Percentiles rank a stretch among this genome's conserved stretches.
Conservation (phyloP, 257 asterid genomes). For the Solanum tacnaense region DNA sequence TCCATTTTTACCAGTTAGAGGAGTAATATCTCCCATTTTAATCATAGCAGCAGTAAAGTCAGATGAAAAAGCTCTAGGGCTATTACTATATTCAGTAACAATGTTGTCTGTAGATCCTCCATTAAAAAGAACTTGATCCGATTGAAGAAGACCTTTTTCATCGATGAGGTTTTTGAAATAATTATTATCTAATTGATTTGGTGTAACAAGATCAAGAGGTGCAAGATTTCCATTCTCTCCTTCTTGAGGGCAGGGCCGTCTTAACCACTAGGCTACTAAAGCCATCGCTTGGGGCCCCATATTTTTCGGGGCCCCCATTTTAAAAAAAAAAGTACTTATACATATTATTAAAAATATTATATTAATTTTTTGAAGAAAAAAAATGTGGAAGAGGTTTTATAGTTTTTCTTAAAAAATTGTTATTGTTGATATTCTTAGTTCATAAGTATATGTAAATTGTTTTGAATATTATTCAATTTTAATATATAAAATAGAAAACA, state of each 20-base stretch:
- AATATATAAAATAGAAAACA: no score
- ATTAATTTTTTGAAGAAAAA: no score
- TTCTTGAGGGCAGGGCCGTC: not conserved
- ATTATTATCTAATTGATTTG: slow-evolving; percentile 32
- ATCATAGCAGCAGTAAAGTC: slow-evolving; percentile 32
- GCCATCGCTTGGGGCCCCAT: no score
- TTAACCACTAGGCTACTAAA: no score
- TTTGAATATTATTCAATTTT: no score
- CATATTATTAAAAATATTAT: no score
- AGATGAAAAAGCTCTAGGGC: slow-evolving; percentile 3
- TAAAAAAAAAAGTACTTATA: no score
- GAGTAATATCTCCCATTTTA: slow-evolving; percentile 31
- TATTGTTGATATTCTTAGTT: no score
- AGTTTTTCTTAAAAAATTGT: no score
- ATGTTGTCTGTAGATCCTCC: not conserved
- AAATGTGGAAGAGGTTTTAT: no score
- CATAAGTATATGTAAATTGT: no score
- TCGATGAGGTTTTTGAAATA: slow-evolving; percentile 20
- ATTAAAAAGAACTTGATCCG: slow-evolving; percentile 16
- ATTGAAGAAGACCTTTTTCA: slow-evolving; percentile 29
- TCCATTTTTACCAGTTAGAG: slow-evolving; percentile 7
- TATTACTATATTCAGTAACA: not conserved
- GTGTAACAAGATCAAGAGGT: slow-evolving; percentile 38
- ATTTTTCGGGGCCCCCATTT: no score
- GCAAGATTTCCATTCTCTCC: slow-evolving; percentile 24